Percentiles rank a stretch among this genome's conserved stretches.
phyloP scores from a whole-genome alignment of 805 yeast genomes.

The Candida cerambycidarum region DNA sequence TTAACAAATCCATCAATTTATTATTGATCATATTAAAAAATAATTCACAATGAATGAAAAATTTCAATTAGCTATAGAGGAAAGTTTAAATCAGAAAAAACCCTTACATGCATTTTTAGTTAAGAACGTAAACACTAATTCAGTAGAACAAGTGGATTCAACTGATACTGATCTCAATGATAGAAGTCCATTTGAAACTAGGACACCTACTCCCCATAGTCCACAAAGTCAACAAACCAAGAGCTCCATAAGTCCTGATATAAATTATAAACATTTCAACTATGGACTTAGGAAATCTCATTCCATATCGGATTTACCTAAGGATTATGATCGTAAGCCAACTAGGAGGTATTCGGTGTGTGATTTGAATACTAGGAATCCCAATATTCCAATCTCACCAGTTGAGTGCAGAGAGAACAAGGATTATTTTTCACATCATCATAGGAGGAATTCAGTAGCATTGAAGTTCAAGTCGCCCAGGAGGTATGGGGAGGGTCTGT shows the following conservation, averaged over 20 bases:
- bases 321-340: constrained; percentile 2
- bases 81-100: not conserved
- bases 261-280: not conserved
- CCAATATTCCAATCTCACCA: constrained; percentile 10
- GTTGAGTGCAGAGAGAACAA: not conserved
- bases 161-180: not conserved
- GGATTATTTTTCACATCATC: constrained; percentile 26
- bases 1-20: too few relatives aligned
- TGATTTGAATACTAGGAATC: constrained; percentile 12
- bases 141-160: constrained; percentile 2
- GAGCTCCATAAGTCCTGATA: too few relatives aligned
- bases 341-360: constrained; percentile 15
- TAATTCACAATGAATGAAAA: constrained; percentile 6
- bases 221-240: too few relatives aligned
- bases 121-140: constrained; percentile 7
- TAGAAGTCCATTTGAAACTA: not conserved
- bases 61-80: constrained; percentile 9
- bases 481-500: too few relatives aligned
- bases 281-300: constrained; percentile 3
- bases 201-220: not conserved
- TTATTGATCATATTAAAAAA: too few relatives aligned
- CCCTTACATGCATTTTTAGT: constrained; percentile 24
- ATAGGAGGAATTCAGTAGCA: constrained; percentile 47
- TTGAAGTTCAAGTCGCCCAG: constrained; percentile 43
- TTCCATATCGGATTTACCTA: constrained; percentile 8